A percentile compares a stretch with the other conserved stretches of the same genome.
Conservation (phyloP, 2,329 filamentous ascomycete genomes). For the Botryotinia calthae region DNA sequence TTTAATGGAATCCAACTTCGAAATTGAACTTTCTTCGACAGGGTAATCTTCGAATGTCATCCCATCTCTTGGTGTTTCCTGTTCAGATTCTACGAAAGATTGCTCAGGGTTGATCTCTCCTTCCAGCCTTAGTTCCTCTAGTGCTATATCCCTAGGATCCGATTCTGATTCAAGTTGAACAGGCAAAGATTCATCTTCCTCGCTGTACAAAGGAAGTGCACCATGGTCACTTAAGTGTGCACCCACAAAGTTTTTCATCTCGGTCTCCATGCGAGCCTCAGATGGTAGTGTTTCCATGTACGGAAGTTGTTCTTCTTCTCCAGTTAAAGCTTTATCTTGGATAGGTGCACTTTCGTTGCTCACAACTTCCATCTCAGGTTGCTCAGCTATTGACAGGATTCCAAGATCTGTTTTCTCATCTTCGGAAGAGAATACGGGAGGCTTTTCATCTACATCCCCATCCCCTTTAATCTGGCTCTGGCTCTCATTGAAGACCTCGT, state of each 20-base stretch:
- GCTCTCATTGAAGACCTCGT: neutral
- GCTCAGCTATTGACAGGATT: fast-evolving
- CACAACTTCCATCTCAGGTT: neutral
- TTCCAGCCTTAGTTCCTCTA: fast-evolving
- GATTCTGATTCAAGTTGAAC: neutral
- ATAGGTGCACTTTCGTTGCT: neutral
- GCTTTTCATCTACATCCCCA: neutral
- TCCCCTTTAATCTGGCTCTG: neutral
- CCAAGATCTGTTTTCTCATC: too few relatives aligned
- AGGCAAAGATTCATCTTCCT: neutral
- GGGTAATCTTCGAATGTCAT: neutral
- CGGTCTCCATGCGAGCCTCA: fast-evolving
- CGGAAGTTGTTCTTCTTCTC: neutral
- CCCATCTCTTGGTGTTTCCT: too few relatives aligned
- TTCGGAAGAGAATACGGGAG: neutral
- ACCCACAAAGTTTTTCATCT: fast-evolving
- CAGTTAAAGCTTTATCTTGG: neutral
- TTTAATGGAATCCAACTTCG: fast-evolving
- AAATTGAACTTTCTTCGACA: too few relatives aligned
- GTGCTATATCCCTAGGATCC: fast-evolving
- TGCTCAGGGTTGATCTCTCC: neutral
- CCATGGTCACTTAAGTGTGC: neutral
- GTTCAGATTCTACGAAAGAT: too few relatives aligned
- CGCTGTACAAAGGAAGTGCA: fast-evolving
- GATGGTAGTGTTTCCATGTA: fast-evolving